Evolutionary conservation across 1,139 yeast species (phyloP).

Genomic region (Debaryomyces subglobosus): DNA sequence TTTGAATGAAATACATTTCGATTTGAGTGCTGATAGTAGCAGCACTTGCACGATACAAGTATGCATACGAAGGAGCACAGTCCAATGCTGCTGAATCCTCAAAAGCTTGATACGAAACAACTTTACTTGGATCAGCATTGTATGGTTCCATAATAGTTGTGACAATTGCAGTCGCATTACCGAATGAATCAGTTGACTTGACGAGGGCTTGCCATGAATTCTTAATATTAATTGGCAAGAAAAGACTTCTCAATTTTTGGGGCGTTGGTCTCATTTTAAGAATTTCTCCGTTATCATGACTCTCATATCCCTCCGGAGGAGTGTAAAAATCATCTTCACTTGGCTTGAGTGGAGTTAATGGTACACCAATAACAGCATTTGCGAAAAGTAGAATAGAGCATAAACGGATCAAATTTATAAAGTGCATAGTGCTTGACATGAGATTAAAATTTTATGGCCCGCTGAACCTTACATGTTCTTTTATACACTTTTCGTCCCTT

Average conservation of each 20-base stretch:
- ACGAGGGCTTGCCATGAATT: constrained; percentile 35
- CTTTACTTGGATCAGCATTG: constrained; percentile 29
- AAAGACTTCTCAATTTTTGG: constrained; percentile 17
- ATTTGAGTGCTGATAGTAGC: constrained; percentile 21
- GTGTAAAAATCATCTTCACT: constrained; percentile 25
- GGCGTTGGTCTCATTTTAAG: constrained; percentile 27
- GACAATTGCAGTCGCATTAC: constrained; percentile 32
- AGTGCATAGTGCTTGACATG: not conserved
- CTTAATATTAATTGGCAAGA: constrained; percentile 20
- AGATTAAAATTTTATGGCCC: not conserved
- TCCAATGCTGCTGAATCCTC: constrained; percentile 31
- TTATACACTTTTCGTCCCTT: not conserved
- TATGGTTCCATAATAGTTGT: constrained; percentile 36
- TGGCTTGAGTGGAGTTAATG: constrained; percentile 9
- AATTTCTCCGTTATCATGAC: constrained; percentile 21
- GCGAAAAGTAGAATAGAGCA: not conserved
- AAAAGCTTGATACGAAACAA: constrained; percentile 37
- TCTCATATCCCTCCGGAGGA: constrained; percentile 25
- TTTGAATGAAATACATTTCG: constrained; percentile 32
- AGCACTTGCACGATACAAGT: constrained; percentile 23
- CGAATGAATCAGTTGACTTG: constrained; percentile 34
- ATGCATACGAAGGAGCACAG: constrained; percentile 38
- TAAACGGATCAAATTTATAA: not conserved
- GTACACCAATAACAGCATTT: not conserved
- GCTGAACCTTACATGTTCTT: not conserved